Evolutionary conservation across 78 protist genomes (phyloP).

Genomic region (slime mould (Dictyostelium discoideum)): dicty_2.7 NC_007090.3:3179501-3180000

Average conservation of each 20-base stretch:
- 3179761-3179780: conserved; percentile 19
- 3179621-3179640: background rate
- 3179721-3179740: background rate
- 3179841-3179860: conserved; percentile 78
- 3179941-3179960: conserved; percentile 56
- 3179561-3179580: background rate
- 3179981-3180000: conserved; percentile 86
- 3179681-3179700: background rate
- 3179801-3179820: conserved; percentile 75
- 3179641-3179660: background rate
- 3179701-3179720: background rate
- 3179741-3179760: background rate
- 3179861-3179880: conserved; percentile 65
- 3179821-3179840: conserved; percentile 52
- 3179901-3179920: conserved; percentile 56
- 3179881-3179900: conserved; percentile 72
- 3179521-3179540: background rate
- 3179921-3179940: conserved; percentile 47
- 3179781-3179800: conserved; percentile 80
- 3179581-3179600: conserved; percentile 11
- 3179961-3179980: conserved; percentile 70
- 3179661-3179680: background rate
- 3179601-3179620: background rate
- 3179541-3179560: background rate
- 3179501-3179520: background rate